A percentile compares a stretch with the other conserved stretches of the same genome.
Conservation (phyloP, 1,139 yeast genomes). For the Sugiyamaella neomexicana region DNA sequence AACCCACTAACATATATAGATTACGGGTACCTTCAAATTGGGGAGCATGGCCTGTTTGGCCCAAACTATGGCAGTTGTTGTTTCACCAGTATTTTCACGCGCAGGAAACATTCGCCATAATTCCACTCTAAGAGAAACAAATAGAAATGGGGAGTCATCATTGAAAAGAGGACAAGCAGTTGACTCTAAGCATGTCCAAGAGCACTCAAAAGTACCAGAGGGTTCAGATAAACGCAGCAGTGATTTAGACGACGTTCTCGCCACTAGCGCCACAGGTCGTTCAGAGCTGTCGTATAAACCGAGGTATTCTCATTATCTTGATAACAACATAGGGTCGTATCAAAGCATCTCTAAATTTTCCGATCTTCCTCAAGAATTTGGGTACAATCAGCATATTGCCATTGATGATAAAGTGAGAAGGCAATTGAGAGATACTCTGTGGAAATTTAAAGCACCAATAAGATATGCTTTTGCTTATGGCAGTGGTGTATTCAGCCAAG, state of each 20-base stretch:
- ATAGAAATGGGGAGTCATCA: not conserved
- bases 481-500: conserved; percentile 88
- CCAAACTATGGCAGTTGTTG: conserved; percentile 2
- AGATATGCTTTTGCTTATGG: conserved; percentile 89
- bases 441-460: conserved; percentile 67
- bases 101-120: not conserved
- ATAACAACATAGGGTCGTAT: conserved; percentile 31
- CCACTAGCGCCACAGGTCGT: not conserved
- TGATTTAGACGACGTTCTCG: not conserved
- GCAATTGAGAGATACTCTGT: conserved; percentile 52
- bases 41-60: conserved; percentile 1
- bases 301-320: conserved; percentile 27
- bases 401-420: conserved; percentile 49
- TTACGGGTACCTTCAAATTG: conserved; percentile 2
- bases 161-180: not conserved
- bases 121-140: conserved; percentile 1
- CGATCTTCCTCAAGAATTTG: conserved; percentile 55
- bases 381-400: conserved; percentile 57
- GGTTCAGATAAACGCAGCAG: not conserved
- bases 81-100: not conserved
- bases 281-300: not conserved
- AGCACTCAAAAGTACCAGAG: not conserved
- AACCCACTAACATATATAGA: not conserved
- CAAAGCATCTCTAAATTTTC: conserved; percentile 43
- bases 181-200: not conserved